Conservation (phyloP, 495 filamentous ascomycete species). For the Daldinia concentrica region DNA sequence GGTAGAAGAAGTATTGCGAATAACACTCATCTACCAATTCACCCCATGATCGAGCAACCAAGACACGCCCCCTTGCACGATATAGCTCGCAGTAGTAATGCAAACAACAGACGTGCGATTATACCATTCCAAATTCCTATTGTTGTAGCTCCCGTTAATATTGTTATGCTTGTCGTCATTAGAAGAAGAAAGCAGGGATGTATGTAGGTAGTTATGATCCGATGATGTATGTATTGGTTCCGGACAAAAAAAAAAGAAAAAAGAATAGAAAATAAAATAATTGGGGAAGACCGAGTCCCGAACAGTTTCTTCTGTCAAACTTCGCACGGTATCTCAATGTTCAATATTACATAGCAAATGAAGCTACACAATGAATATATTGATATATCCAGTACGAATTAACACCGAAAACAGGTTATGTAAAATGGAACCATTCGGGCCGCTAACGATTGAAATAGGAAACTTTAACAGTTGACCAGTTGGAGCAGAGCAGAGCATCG, state of each 20-base stretch:
- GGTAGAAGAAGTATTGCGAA: neutral
- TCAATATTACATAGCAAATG: neutral
- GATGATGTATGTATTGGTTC: too few relatives aligned
- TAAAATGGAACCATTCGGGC: conserved; percentile 20
- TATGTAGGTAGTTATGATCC: too few relatives aligned
- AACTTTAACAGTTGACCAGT: conserved; percentile 38
- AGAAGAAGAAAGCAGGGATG: neutral
- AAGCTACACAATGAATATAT: neutral
- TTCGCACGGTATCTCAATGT: neutral
- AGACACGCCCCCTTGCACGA: neutral
- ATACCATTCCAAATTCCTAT: neutral
- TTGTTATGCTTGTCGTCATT: neutral
- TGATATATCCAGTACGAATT: neutral
- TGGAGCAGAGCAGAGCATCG: conserved; percentile 2
- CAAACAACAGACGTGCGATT: neutral
- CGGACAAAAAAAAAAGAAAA: neutral
- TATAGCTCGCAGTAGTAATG: neutral
- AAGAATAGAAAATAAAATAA: neutral
- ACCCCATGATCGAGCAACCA: conserved; percentile 27
- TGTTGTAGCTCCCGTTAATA: neutral
- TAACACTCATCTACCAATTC: conserved; percentile 2
- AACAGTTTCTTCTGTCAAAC: neutral
- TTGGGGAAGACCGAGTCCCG: neutral
- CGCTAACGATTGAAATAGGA: conserved; percentile 27
- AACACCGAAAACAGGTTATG: conserved; percentile 2